Conservation (phyloP, 768 basidiomycete species). For the Russula sp. region DNA sequence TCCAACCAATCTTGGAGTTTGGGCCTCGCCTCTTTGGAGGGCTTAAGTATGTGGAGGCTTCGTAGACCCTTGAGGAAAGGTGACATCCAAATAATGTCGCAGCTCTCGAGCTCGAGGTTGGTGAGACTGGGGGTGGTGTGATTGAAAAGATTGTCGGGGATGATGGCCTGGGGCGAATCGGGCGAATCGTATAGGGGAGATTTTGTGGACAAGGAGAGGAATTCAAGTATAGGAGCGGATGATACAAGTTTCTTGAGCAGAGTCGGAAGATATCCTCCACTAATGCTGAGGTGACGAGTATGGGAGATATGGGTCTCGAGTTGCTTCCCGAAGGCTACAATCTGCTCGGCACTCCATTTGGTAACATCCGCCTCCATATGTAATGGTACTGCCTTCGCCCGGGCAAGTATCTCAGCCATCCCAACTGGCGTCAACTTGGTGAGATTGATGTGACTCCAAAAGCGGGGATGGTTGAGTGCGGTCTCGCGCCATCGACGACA, state of each 20-base stretch:
- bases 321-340: neutral
- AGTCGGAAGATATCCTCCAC: neutral
- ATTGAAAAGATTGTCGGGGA: neutral
- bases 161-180: neutral
- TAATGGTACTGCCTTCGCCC: constrained; percentile 10
- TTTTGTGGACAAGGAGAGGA: neutral
- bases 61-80: constrained; percentile 13
- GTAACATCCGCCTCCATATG: neutral
- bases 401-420: constrained; percentile 6
- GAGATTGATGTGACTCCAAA: constrained; percentile 21
- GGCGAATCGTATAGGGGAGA: too few relatives aligned
- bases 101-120: neutral
- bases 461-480: constrained; percentile 12
- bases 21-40: neutral
- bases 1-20: constrained; percentile 16
- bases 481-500: constrained; percentile 26
- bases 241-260: constrained; percentile 1
- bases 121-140: neutral
- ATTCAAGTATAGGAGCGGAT: constrained; percentile 2
- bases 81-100: constrained; percentile 9
- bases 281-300: constrained; percentile 3
- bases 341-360: neutral
- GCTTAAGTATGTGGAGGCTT: constrained; percentile 3
- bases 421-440: neutral
- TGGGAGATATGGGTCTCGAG: constrained; percentile 14